Conservation (phyloP, 2,329 filamentous ascomycete genomes). For the Fonsecaea monophora region DNA sequence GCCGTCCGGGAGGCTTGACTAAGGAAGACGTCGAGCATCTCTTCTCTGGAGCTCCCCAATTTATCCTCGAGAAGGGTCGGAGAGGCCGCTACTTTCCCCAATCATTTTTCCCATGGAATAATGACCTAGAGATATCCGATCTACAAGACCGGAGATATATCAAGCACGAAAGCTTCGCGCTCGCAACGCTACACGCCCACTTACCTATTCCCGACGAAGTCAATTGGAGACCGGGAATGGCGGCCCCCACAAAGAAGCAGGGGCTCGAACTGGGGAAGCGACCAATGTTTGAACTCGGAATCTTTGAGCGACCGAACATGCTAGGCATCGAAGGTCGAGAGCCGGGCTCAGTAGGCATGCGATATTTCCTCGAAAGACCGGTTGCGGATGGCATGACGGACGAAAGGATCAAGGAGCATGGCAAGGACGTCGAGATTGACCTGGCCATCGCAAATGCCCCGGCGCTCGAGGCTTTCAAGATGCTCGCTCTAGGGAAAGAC, state of each 20-base stretch:
- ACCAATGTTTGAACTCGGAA: conserved; percentile 52
- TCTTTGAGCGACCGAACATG: conserved; percentile 59
- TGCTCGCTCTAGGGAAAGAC: conserved; percentile 42
- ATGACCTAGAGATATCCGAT: conserved; percentile 48
- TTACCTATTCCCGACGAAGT: conserved; percentile 51
- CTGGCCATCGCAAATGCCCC: conserved; percentile 40
- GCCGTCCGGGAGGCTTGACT: conserved; percentile 37
- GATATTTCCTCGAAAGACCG: conserved; percentile 56
- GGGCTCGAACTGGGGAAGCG: conserved; percentile 43
- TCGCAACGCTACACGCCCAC: conserved; percentile 54
- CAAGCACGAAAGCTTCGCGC: conserved; percentile 50
- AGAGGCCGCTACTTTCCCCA: conserved; percentile 52
- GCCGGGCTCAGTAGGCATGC: conserved; percentile 55
- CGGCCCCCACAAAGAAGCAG: conserved; percentile 21
- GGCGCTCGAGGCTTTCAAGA: conserved; percentile 44
- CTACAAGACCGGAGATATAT: conserved; percentile 51
- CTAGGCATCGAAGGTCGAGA: conserved; percentile 54
- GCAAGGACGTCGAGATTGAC: conserved; percentile 35
- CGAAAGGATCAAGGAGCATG: conserved; percentile 38
- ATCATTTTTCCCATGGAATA: conserved; percentile 54
- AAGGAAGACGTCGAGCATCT: conserved; percentile 50
- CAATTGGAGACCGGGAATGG: conserved; percentile 40
- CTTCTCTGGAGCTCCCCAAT: conserved; percentile 54
- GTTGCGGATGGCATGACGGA: conserved; percentile 47
- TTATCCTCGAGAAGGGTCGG: conserved; percentile 52